phyloP scores from a whole-genome alignment of 1,284 basidiomycete species.

The Tausonia pullulans region DNA sequence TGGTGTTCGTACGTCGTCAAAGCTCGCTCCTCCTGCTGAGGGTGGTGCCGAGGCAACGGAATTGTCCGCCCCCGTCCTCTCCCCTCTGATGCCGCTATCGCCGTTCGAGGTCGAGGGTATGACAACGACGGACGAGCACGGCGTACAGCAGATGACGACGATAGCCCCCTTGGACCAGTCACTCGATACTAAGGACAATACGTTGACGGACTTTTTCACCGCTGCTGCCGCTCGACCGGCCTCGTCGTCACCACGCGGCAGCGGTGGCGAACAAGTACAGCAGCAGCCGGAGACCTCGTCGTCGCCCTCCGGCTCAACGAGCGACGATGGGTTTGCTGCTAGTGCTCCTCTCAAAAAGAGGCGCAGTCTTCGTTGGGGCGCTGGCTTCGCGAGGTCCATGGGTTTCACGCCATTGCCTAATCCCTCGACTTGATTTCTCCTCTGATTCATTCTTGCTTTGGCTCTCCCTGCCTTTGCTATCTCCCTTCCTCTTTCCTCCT shows the following conservation, averaged over 20 bases:
- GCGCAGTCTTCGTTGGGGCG: background rate
- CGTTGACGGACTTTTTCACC: too few relatives aligned
- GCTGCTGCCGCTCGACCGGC: too few relatives aligned
- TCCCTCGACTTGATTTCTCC: background rate
- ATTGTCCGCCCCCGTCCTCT: too few relatives aligned
- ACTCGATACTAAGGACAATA: too few relatives aligned
- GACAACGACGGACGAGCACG: too few relatives aligned
- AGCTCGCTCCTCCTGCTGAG: background rate
- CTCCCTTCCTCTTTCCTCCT: background rate
- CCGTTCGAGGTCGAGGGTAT: background rate
- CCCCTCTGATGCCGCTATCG: background rate
- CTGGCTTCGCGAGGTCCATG: background rate
- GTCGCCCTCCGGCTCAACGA: background rate
- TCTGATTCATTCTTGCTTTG: background rate
- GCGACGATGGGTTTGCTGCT: slow-evolving; percentile 4
- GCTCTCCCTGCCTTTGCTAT: background rate
- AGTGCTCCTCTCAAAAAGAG: background rate
- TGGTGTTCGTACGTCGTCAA: background rate
- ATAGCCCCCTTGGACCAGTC: too few relatives aligned
- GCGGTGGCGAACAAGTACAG: background rate
- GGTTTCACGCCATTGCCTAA: background rate
- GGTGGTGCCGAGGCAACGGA: background rate
- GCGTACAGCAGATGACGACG: too few relatives aligned
- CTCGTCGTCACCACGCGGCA: background rate
- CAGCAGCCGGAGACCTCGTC: background rate